Base-by-base conservation (phyloP, 441 rosid genomes). In the Euphorbia neoarborescens region DNA sequence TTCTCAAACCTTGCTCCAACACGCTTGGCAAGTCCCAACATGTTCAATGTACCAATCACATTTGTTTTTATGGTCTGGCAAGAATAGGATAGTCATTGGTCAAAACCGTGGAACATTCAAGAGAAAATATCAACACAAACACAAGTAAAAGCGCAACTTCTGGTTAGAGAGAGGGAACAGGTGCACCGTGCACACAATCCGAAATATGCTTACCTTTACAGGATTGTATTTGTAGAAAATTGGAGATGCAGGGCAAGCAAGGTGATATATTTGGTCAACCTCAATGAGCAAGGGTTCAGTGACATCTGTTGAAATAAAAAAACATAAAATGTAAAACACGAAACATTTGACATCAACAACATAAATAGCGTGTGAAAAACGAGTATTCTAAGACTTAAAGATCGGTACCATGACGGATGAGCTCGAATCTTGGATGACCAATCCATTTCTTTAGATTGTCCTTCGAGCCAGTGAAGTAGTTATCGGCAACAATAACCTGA, bases 221-320 rank as follows among this genome's bases (percentile, higher is more conserved):
- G 99, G 94, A 72, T 95, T 95, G 85, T 92, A 77, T 67, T 95
- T 92, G 78, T 95, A 95, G 90, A 95, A 95, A 54, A 95, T 95
- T 22, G 99, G 99, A 75, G 99, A 94, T 71, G 97, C 97, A 57
- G 96, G 99, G 76, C 97, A 91, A 65, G 99, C 98, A 73, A 95
- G 90, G 75, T 95, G 99, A 82, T 95, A 95, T 58, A 95, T 95
- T 77, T 81, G 91, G 77, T 95, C 98, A 61, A 95, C 97, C 82
- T 95, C 99, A 17, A 95, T 72, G 44, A 92, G 71, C 80, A 92
- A 71, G 65, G 98, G 83, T 70, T 92, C 97, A 0, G 98, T 92
- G 66, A 95, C 96, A 84, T 95, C 98, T 92, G 69, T 5, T 58
- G 62, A 72, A 54, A 59, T 7, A 68, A 14, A 30, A 2, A 72